A percentile compares a stretch with the other conserved stretches of the same genome.
Evolutionary conservation across 1,284 basidiomycete species (phyloP).

Genomic region (Mycena sp.): DNA sequence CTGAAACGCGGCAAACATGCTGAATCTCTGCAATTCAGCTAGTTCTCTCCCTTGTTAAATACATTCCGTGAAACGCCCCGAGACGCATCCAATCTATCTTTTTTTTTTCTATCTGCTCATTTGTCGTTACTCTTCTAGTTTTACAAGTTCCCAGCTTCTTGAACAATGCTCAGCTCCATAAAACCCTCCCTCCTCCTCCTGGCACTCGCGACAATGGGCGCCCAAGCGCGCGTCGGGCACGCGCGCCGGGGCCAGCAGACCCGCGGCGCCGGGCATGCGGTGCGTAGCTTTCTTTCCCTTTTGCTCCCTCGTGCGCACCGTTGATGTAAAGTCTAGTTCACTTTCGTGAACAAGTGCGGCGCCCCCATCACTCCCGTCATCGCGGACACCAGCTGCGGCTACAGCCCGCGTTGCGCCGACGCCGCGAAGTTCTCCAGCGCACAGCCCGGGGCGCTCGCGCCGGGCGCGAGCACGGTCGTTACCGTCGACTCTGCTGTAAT

Average conservation of each 20-base stretch:
- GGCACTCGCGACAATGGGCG: neutral
- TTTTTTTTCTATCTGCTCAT: too few species aligned
- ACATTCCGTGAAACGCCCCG: too few species aligned
- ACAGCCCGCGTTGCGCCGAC: slow-evolving; percentile 44
- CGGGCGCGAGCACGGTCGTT: slow-evolving; percentile 38
- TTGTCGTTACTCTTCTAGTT: too few species aligned
- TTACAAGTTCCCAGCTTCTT: too few species aligned
- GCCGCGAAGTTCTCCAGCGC: slow-evolving; percentile 46
- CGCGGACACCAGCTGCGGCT: slow-evolving; percentile 49
- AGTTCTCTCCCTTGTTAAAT: too few species aligned
- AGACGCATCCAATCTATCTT: too few species aligned
- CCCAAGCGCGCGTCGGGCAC: neutral
- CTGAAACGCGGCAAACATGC: too few species aligned
- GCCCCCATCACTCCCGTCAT: slow-evolving; percentile 43
- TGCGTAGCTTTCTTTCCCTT: neutral
- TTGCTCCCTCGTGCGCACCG: too few species aligned
- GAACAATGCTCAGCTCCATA: neutral
- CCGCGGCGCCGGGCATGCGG: slow-evolving; percentile 8
- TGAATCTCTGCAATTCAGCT: too few species aligned
- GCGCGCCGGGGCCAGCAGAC: neutral
- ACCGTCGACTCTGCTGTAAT: slow-evolving; percentile 41
- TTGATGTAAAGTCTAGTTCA: slow-evolving; percentile 35
- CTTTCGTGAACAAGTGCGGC: slow-evolving; percentile 45
- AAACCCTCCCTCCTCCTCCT: slow-evolving; percentile 5
- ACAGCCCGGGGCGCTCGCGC: slow-evolving; percentile 42